Conservation (phyloP, 495 filamentous ascomycete species). For the Penicillium nucicola region DNA sequence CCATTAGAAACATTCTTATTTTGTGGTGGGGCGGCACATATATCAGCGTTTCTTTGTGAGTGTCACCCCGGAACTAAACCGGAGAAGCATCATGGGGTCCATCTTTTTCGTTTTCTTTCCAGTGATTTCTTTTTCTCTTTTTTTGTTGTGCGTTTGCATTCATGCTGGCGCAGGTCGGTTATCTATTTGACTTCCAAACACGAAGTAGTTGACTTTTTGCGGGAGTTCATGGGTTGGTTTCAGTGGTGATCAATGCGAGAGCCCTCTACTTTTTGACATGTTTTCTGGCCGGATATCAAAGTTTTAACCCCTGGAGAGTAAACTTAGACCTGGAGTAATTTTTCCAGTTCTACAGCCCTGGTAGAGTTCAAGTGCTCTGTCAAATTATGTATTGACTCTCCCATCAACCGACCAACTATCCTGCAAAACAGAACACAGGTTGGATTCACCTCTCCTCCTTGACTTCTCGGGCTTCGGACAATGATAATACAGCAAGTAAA, state of each 20-base stretch:
- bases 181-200: background rate
- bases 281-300: no score
- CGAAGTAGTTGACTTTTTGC: slow-evolving; percentile 1
- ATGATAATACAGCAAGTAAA: no score
- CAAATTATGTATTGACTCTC: no score
- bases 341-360: background rate
- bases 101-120: no score
- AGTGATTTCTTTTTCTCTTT: no score
- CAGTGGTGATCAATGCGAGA: background rate
- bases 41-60: slow-evolving; percentile 1
- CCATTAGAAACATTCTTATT: no score
- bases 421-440: no score
- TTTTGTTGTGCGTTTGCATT: background rate
- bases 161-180: background rate
- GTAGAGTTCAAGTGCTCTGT: no score
- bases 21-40: background rate
- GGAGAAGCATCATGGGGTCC: no score
- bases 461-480: no score
- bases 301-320: background rate
- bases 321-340: background rate
- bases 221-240: slow-evolving; percentile 1
- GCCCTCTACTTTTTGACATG: background rate
- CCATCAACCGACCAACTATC: no score
- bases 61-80: background rate
- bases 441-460: no score